Base-by-base conservation (phyloP, 2,329 filamentous ascomycete genomes). In the Aspergillus melleus region DNA sequence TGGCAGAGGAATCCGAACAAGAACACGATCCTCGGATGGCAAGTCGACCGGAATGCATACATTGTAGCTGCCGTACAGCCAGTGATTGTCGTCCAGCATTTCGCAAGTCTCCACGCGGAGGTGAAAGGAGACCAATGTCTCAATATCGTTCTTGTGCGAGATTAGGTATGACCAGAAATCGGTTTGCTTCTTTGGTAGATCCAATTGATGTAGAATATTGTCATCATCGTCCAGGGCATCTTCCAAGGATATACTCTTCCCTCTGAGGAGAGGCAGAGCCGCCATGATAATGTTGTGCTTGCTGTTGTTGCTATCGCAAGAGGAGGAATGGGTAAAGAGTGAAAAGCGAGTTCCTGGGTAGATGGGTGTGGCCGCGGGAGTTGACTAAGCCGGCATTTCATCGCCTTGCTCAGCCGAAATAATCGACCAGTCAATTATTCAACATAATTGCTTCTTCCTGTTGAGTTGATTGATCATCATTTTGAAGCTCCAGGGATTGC, bases 181-280 rank as follows among this genome's bases (percentile, higher is more conserved):
- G 1, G 16, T 14, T n/a, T 29, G 2, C 42, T 52, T 42, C 24
- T 22, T 5, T 9, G 49, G 49, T 22, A 39, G 20, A 30, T 32
- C n/a, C 20, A 30, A 46, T 46, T 30, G 47, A 29, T 47, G 55
- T 5, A 32, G 36, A 12, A 52, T 52, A 26, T 47, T 57, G 16
- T 57, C 53, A 10, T 55, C 53, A 22, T 55, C 42, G n/a, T 16
- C 26, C 53, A 55, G 30, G 26, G 39, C 53, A 1, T 49, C 53
- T 47, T 55, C 24, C 12, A 55, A 32, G 29, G 53, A 55, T 12
- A 55, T 51, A 9, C n/a, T 16, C 8, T 52, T 32, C 19, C 44
- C 46, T 39, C 47, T 57, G 22, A 46, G 11, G 9, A 47, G 49
- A 16, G 24, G 49, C 6, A 44, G 49, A 10, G 39, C 10, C 26